Evolutionary conservation across 1,139 yeast genomes (phyloP).

Genomic region (Schizosaccharomyces versatilis): DNA sequence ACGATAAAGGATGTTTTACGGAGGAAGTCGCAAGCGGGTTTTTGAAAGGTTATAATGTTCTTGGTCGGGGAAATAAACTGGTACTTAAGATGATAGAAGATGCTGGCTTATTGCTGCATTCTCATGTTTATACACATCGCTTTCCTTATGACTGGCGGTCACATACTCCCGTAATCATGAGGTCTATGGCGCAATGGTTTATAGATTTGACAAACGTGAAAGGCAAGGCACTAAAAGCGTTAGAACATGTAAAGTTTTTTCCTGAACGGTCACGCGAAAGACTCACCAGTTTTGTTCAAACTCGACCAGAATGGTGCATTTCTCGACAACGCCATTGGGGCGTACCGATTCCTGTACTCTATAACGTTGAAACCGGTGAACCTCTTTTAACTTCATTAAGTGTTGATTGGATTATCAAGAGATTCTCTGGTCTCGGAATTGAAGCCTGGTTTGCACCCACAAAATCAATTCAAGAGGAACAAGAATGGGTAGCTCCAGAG

Average conservation of each 20-base stretch:
- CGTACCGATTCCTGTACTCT: conserved; percentile 81
- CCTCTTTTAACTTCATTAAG: conserved; percentile 33
- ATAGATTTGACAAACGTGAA: conserved; percentile 65
- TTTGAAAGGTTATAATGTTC: conserved; percentile 37
- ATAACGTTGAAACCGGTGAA: conserved; percentile 34
- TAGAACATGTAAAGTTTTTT: conserved; percentile 40
- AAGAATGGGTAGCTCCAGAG: conserved; percentile 49
- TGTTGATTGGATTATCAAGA: conserved; percentile 32
- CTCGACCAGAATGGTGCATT: conserved; percentile 90
- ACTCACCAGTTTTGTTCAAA: conserved; percentile 44
- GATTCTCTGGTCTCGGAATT: conserved; percentile 36
- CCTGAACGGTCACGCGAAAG: conserved; percentile 58
- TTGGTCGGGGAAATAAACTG: conserved; percentile 31
- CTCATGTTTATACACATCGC: conserved; percentile 42
- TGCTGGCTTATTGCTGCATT: conserved; percentile 26
- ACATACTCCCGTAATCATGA: conserved; percentile 76
- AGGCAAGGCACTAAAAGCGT: conserved; percentile 33
- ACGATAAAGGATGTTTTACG: conserved; percentile 45
- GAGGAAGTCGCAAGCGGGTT: conserved; percentile 27
- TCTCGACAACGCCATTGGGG: conserved; percentile 98
- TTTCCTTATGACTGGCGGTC: conserved; percentile 97
- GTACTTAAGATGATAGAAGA: conserved; percentile 26
- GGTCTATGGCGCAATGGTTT: conserved; percentile 95
- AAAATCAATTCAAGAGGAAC: conserved; percentile 28
- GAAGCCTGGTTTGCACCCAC: conserved; percentile 47